Base-by-base conservation (phyloP, 2,329 filamentous ascomycete genomes). In the Nigrospora osmanthi region DNA sequence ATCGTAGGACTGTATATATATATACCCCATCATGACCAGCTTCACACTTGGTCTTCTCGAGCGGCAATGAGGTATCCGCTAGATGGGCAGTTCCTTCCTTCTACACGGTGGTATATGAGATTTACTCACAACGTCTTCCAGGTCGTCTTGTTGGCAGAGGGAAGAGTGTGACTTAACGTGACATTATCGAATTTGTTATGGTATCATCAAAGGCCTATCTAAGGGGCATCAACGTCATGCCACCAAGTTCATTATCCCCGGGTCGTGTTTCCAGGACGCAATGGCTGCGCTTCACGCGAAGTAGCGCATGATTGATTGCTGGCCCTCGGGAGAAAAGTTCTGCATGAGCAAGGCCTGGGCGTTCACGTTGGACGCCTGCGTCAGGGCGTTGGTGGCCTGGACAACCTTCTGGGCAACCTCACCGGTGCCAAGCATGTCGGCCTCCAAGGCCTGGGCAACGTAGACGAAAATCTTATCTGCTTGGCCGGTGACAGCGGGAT, bases 371-470 rank as follows among this genome's bases (percentile, higher is more conserved):
- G 89, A 83, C 30, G 78, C 77, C 49, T 81, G 76, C 35, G 95
- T 77, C 42, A 98, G 75, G 43, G 79, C 70, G 69, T 95, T 95
- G 33, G 87, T 87, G 2, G 88, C 83, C 38, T 73, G 73, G 31
- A 89, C 87, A 46, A 95, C 85, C 49, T 85, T 81, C 49, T 73
- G 78, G 23, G 87, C 88, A 16, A 86, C 89, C 59, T 89, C 81
- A 16, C 90, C 90, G 59, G 90, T 87, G 35, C 47, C 47, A 12
- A 98, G 73, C 15, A 90, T 91, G 60, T 95, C 89, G 6, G 88
- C 85, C 60, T 96, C 91, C 13, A 98, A 80, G 16, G 90, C 91
- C 63, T 94, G 85, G 23, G 84, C 88, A 45, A 97, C 87, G 57
- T 81, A 85, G 23, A 85, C 80, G 61, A 98, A 97, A 48, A 90